Evolutionary conservation across 2,329 filamentous ascomycete species (phyloP).

Genomic region (Didymella exigua): DNA sequence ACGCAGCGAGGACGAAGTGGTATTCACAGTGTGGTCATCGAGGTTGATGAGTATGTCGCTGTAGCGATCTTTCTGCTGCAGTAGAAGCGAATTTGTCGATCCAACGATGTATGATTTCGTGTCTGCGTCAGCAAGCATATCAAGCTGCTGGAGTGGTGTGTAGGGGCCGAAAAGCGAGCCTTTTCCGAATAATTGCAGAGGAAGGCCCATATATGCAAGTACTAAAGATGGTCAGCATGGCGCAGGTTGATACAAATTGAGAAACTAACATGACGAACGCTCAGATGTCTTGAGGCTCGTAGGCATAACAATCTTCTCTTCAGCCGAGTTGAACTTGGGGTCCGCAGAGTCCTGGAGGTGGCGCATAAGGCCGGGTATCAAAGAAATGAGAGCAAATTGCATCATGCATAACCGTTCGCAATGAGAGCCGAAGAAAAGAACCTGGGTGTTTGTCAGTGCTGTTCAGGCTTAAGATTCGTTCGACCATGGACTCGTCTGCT

Average conservation of each 20-base stretch:
- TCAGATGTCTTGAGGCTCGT: slow-evolving; percentile 92
- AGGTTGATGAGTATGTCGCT: slow-evolving; percentile 96
- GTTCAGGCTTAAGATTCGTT: not conserved
- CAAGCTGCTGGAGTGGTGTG: slow-evolving; percentile 92
- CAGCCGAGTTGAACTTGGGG: slow-evolving; percentile 86
- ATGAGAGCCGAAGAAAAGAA: slow-evolving; percentile 97
- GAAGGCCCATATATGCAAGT: slow-evolving; percentile 91
- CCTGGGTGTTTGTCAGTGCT: slow-evolving; percentile 60
- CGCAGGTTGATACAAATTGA: not conserved
- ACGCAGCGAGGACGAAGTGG: slow-evolving; percentile 79
- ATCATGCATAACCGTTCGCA: slow-evolving; percentile 98
- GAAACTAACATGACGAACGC: slow-evolving; percentile 70
- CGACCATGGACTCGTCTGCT: not conserved
- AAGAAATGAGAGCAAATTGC: slow-evolving; percentile 92
- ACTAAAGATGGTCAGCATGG: slow-evolving; percentile 56
- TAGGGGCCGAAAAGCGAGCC: slow-evolving; percentile 96
- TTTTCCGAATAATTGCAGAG: slow-evolving; percentile 94
- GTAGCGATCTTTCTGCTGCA: slow-evolving; percentile 94
- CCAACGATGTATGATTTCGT: slow-evolving; percentile 98
- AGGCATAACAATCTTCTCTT: slow-evolving; percentile 73
- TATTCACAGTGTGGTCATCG: slow-evolving; percentile 84
- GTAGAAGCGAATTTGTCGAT: slow-evolving; percentile 89
- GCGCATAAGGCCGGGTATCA: slow-evolving; percentile 90
- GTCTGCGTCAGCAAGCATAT: slow-evolving; percentile 87
- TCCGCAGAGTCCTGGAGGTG: slow-evolving; percentile 95